Base-by-base conservation (phyloP, 805 yeast genomes). In the Yarrowia sp. region DNA sequence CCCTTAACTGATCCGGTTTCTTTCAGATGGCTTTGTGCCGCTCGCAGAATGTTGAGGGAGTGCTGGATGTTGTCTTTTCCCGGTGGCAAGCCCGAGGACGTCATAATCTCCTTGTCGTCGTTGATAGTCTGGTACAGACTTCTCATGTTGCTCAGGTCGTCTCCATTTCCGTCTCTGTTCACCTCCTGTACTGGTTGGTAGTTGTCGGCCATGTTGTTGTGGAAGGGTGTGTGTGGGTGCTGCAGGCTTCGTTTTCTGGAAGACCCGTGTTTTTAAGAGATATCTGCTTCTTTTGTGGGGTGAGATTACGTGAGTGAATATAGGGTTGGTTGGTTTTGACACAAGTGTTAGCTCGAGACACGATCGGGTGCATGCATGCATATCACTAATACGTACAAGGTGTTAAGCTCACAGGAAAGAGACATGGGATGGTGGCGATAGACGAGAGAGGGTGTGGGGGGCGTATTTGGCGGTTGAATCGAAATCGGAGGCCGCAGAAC, bases 21-120 rank as follows among this genome's bases (percentile, higher is more conserved):
- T 15, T 58, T 58, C 35, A 58, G 50, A n/a, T 58, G 65, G 65
- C 19, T 58, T 35, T 58, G 65, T 32, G 65, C 65, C 7, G 65
- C 65, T 32, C 50, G 41, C 42, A 58, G 50, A 41, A 58, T 58
- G 50, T 43, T 58, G 50, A 58, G 65, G 9, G 65, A 42, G 32
- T 58, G 65, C n/a, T 58, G 49, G 26, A 58, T 42, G 26, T 58
- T 58, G 46, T 58, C 52, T 16, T 42, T 32, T 4, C 65, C 65
- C 7, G 64, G 8, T 22, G 49, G 49, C 22, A 5, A 11, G 32
- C 48, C 48, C 7, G 63, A 41, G 4, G 19, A 55, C 8, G 22
- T 8, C 63, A 42, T 58, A 2, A 43, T 10, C 9, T 58, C 32
- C 50, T 58, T 58, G 50, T 43, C 65, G 40, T 43, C 32, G 35